Evolutionary conservation across 2,329 filamentous ascomycete genomes (phyloP).

Genomic region (Parasarocladium wereldwijsianum): DNA sequence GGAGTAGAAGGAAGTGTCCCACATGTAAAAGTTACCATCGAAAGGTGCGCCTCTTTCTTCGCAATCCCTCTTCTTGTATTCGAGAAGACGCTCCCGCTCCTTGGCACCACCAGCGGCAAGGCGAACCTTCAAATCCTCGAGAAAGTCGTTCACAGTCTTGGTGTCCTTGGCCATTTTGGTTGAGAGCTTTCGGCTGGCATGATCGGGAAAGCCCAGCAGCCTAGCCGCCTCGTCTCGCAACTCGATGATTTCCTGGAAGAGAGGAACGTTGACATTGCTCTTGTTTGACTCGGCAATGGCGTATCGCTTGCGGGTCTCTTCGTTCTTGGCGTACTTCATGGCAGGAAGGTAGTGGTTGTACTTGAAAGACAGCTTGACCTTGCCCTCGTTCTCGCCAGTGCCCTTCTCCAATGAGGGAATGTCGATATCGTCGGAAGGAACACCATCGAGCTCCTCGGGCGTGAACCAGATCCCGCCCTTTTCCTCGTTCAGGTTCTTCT

Average conservation of each 20-base stretch:
- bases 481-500: slow-evolving; percentile 74
- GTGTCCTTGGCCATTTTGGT: slow-evolving; percentile 77
- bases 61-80: slow-evolving; percentile 58
- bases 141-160: slow-evolving; percentile 56
- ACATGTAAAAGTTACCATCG: slow-evolving; percentile 64
- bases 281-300: slow-evolving; percentile 72
- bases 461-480: slow-evolving; percentile 71
- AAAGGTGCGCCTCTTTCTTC: slow-evolving; percentile 41
- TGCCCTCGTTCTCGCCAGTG: slow-evolving; percentile 55
- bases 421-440: slow-evolving; percentile 55
- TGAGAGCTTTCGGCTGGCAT: slow-evolving; percentile 62
- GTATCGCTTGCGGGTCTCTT: slow-evolving; percentile 52
- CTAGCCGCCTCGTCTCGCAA: slow-evolving; percentile 67
- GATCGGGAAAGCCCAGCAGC: slow-evolving; percentile 61
- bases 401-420: slow-evolving; percentile 55
- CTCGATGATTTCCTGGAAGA: slow-evolving; percentile 62
- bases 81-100: slow-evolving; percentile 55
- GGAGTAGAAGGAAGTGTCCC: slow-evolving; percentile 72
- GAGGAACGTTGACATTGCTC: slow-evolving; percentile 53
- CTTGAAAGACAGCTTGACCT: slow-evolving; percentile 66
- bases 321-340: slow-evolving; percentile 60
- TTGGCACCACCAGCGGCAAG: slow-evolving; percentile 54
- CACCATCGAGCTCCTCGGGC: slow-evolving; percentile 56
- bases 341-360: slow-evolving; percentile 70
- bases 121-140: slow-evolving; percentile 52